A percentile compares a stretch with the other conserved stretches of the same genome.
Evolutionary conservation across 1,284 basidiomycete genomes (phyloP).

Genomic region (Naganishia albida): DNA sequence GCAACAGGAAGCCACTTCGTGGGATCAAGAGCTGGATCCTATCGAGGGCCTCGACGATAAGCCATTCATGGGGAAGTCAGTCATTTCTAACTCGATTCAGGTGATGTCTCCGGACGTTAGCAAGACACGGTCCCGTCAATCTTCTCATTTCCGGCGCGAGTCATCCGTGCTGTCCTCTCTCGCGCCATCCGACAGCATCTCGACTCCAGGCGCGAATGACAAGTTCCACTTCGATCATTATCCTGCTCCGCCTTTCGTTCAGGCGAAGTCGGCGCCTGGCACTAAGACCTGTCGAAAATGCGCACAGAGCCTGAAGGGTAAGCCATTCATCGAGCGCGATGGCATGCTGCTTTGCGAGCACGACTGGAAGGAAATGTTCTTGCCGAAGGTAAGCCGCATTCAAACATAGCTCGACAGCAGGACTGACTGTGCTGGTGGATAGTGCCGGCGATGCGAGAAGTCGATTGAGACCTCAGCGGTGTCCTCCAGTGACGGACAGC

Average conservation of each 20-base stretch:
- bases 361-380: slow-evolving; percentile 92
- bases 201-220: slow-evolving; percentile 12
- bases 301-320: slow-evolving; percentile 68
- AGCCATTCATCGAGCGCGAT: slow-evolving; percentile 71
- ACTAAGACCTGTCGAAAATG: slow-evolving; percentile 64
- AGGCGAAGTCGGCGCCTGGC: slow-evolving; percentile 16
- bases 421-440: slow-evolving; percentile 16
- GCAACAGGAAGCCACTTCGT: not conserved
- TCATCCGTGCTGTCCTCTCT: slow-evolving; percentile 21
- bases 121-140: slow-evolving; percentile 9
- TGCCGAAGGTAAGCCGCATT: slow-evolving; percentile 68
- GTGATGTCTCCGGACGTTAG: slow-evolving; percentile 17
- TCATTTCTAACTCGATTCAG: not conserved
- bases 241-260: not conserved
- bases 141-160: slow-evolving; percentile 8
- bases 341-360: slow-evolving; percentile 72
- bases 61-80: slow-evolving; percentile 38
- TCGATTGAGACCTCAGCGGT: slow-evolving; percentile 87
- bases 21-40: slow-evolving; percentile 34
- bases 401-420: not conserved
- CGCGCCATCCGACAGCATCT: slow-evolving; percentile 31
- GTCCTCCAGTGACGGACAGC: slow-evolving; percentile 83
- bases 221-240: slow-evolving; percentile 15
- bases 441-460: slow-evolving; percentile 79
- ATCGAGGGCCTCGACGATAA: slow-evolving; percentile 61